These are phyloP conservation scores for Cordyceps javanica DNA, from an alignment of 2,329 filamentous ascomycete species.

Conservation along the genomic window DNA sequence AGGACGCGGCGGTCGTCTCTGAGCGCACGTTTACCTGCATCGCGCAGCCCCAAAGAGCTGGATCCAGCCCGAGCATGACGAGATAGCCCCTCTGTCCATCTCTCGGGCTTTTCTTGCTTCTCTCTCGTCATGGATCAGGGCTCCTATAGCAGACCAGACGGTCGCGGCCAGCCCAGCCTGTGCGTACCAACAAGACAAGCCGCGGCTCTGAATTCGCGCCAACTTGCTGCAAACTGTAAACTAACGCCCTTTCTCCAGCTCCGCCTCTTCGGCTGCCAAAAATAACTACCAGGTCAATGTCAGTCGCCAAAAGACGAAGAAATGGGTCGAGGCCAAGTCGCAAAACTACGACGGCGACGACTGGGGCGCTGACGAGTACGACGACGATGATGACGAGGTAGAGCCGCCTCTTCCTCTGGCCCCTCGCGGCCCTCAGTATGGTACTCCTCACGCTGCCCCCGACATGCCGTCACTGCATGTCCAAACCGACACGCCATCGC, in stretches of 20 bases:
- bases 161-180: slow-evolving; percentile 11
- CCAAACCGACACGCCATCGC: slow-evolving; percentile 18
- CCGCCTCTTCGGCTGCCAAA: slow-evolving; percentile 10
- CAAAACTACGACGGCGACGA: slow-evolving; percentile 89
- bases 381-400: slow-evolving; percentile 48
- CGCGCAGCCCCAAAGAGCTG: background rate
- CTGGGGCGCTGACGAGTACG: slow-evolving; percentile 71
- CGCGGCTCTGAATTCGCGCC: background rate
- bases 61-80: background rate
- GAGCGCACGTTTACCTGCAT: background rate
- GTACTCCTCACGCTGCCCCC: background rate
- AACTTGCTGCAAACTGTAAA: background rate
- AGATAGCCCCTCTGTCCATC: background rate
- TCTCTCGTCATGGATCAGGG: slow-evolving; percentile 11
- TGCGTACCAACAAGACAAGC: background rate
- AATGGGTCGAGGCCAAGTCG: slow-evolving; percentile 88
- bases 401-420: slow-evolving; percentile 24
- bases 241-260: background rate
- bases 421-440: slow-evolving; percentile 1
- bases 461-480: slow-evolving; percentile 20
- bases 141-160: slow-evolving; percentile 12
- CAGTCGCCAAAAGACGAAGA: slow-evolving; percentile 82
- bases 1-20: background rate
- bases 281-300: slow-evolving; percentile 72
- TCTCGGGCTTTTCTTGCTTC: background rate